Evolutionary conservation across 2,329 filamentous ascomycete genomes (phyloP).

Genomic region (Paecilomyces variotii): DNA sequence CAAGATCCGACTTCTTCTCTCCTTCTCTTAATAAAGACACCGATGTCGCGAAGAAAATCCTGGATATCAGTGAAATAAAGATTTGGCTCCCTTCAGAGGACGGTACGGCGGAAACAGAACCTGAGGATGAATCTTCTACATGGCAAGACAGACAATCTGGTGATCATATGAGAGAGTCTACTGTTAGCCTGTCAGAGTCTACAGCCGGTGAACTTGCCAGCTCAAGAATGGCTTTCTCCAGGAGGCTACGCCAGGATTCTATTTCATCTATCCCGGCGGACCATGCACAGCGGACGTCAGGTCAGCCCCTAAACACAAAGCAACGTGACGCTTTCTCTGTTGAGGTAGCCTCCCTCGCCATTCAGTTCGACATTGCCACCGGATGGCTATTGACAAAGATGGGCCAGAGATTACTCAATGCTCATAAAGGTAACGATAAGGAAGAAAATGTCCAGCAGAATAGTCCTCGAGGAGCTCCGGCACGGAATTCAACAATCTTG

Average conservation of each 20-base stretch:
- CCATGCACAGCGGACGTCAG: neutral
- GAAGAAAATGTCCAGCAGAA: constrained; percentile 2
- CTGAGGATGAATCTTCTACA: constrained; percentile 3
- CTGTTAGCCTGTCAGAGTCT: constrained; percentile 13
- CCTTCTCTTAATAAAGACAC: constrained; percentile 13
- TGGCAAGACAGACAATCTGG: constrained; percentile 8
- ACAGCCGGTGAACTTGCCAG: constrained; percentile 14
- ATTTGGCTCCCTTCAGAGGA: constrained; percentile 28
- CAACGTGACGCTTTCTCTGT: constrained; percentile 16
- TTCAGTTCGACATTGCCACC: constrained; percentile 33
- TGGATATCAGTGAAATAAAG: constrained; percentile 25
- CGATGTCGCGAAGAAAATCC: constrained; percentile 26
- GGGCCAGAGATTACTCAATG: constrained; percentile 21
- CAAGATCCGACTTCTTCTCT: constrained; percentile 8
- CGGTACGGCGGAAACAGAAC: constrained; percentile 5
- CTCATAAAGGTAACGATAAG: constrained; percentile 10
- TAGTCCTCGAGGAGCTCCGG: constrained; percentile 1
- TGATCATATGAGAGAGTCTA: constrained; percentile 14
- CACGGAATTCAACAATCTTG: constrained; percentile 9
- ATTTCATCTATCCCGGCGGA: neutral
- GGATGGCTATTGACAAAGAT: constrained; percentile 34
- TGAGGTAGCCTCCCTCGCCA: constrained; percentile 21
- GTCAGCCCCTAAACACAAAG: neutral
- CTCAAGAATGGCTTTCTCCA: constrained; percentile 4
- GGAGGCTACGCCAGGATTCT: neutral